A percentile compares a stretch with the other conserved stretches of the same genome.
phyloP scores from a whole-genome alignment of 2,329 filamentous ascomycete genomes.

The Alternaria atra region DNA sequence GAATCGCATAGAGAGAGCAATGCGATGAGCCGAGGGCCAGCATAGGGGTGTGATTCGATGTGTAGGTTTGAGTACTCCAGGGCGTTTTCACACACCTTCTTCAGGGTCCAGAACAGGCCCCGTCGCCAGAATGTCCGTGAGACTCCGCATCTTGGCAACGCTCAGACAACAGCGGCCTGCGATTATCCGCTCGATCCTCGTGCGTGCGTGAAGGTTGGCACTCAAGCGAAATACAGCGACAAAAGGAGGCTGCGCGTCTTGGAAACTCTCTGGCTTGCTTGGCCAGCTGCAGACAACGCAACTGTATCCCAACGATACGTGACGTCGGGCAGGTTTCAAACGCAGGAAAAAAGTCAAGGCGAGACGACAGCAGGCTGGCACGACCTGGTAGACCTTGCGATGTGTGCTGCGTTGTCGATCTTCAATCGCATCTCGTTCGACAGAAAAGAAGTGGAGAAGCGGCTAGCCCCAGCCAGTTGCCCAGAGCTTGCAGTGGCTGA shows the following conservation, averaged over 20 bases:
- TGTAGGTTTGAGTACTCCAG: background rate
- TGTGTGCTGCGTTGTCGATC: conserved; percentile 18
- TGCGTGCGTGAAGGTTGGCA: conserved; percentile 9
- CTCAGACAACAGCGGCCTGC: conserved; percentile 10
- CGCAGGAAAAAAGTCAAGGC: background rate
- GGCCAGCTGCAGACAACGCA: conserved; percentile 4
- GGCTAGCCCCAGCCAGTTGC: conserved; percentile 11
- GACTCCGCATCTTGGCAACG: conserved; percentile 29
- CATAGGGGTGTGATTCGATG: conserved; percentile 22
- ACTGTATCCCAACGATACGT: background rate
- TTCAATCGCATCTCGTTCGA: background rate
- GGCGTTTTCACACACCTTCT: conserved; percentile 60
- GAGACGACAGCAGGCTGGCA: background rate
- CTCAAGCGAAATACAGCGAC: background rate
- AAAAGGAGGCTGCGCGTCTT: conserved; percentile 11
- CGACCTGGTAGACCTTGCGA: conserved; percentile 1
- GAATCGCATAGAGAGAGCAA: conserved; percentile 30
- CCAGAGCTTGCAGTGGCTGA: conserved; percentile 13
- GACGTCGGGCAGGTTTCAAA: background rate
- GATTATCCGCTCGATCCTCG: conserved; percentile 11
- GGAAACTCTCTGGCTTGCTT: conserved; percentile 14
- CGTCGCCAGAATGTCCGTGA: conserved; percentile 50
- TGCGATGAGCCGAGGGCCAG: conserved; percentile 28
- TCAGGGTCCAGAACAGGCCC: conserved; percentile 65
- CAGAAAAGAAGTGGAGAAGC: conserved; percentile 11